phyloP scores from a whole-genome alignment of 345 rosid species.

The Citrus cavaleriei region DNA sequence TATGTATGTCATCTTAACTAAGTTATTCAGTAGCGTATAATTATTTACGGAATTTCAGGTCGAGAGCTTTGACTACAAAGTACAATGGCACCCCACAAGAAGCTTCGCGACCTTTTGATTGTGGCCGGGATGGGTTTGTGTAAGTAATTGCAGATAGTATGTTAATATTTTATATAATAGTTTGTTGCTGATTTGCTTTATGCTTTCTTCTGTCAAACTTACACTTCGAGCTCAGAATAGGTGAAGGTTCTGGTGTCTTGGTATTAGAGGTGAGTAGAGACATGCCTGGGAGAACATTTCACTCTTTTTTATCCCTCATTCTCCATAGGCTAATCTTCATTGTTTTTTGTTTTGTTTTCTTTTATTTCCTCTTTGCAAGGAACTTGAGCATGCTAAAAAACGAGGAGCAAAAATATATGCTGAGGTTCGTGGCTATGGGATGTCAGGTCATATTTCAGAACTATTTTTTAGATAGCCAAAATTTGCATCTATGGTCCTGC shows the following conservation, averaged over 20 bases:
- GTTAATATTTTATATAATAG: slow-evolving; percentile 6
- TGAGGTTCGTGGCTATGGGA: slow-evolving; percentile 93
- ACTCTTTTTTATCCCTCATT: not conserved
- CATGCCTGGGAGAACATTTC: slow-evolving; percentile 1
- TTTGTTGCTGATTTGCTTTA: not conserved
- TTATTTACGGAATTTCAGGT: slow-evolving; percentile 38
- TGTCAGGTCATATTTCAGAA: slow-evolving; percentile 66
- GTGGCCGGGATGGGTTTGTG: slow-evolving; percentile 96
- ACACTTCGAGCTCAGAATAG: slow-evolving; percentile 60
- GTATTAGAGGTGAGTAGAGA: slow-evolving; percentile 72
- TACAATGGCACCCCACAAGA: slow-evolving; percentile 73
- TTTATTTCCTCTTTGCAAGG: slow-evolving; percentile 34
- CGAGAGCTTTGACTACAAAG: slow-evolving; percentile 84
- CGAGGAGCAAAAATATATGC: slow-evolving; percentile 90
- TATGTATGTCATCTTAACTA: not conserved
- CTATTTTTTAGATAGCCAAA: not conserved
- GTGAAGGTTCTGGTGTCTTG: slow-evolving; percentile 87
- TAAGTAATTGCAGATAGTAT: slow-evolving; percentile 35
- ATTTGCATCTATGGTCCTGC: not conserved
- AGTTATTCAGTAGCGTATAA: slow-evolving; percentile 5
- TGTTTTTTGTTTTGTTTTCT: slow-evolving; percentile 7
- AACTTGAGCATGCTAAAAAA: slow-evolving; percentile 86
- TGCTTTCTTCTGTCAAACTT: slow-evolving; percentile 14
- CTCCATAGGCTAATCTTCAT: not conserved
- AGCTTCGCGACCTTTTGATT: slow-evolving; percentile 95